Evolutionary conservation across 805 yeast species (phyloP).

Genomic region (Ogataea siamensis): DNA sequence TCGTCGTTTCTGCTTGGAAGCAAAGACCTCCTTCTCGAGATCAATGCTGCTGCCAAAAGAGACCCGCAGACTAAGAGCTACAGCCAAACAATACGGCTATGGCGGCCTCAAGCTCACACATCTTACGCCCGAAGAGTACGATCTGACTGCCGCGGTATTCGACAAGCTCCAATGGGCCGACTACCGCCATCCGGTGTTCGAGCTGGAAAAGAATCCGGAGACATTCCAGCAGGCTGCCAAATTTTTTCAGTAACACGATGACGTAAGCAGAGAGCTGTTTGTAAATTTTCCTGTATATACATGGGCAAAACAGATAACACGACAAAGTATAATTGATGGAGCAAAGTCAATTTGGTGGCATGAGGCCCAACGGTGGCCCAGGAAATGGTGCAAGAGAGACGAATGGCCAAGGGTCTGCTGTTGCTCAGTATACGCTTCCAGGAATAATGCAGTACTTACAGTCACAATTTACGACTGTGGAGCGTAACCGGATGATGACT

Average conservation of each 20-base stretch:
- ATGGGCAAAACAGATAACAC: slow-evolving; percentile 10
- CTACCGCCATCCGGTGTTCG: slow-evolving; percentile 13
- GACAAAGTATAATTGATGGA: slow-evolving; percentile 14
- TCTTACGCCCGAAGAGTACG: slow-evolving; percentile 14
- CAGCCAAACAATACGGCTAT: slow-evolving; percentile 13
- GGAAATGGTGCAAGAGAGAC: slow-evolving; percentile 8
- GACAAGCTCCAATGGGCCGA: slow-evolving; percentile 16
- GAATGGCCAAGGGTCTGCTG: slow-evolving; percentile 6
- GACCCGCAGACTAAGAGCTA: background rate
- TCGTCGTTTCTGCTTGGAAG: slow-evolving; percentile 22
- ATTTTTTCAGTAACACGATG: slow-evolving; percentile 1
- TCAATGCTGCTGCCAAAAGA: slow-evolving; percentile 6
- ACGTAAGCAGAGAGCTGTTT: slow-evolving; percentile 3
- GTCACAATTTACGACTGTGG: slow-evolving; percentile 52
- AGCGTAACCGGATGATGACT: slow-evolving; percentile 45
- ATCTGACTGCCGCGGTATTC: slow-evolving; percentile 9
- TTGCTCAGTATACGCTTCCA: slow-evolving; percentile 44
- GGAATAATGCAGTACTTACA: slow-evolving; percentile 60
- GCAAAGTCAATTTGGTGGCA: slow-evolving; percentile 20
- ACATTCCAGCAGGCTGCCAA: slow-evolving; percentile 15
- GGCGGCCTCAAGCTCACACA: slow-evolving; percentile 7
- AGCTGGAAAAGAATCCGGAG: slow-evolving; percentile 11
- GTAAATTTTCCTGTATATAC: slow-evolving; percentile 3
- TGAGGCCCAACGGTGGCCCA: slow-evolving; percentile 8
- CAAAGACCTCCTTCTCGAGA: slow-evolving; percentile 8